Percentiles rank a stretch among this genome's conserved stretches.
phyloP scores from a whole-genome alignment of 805 yeast species.

The Cephaloascus fragrans region DNA sequence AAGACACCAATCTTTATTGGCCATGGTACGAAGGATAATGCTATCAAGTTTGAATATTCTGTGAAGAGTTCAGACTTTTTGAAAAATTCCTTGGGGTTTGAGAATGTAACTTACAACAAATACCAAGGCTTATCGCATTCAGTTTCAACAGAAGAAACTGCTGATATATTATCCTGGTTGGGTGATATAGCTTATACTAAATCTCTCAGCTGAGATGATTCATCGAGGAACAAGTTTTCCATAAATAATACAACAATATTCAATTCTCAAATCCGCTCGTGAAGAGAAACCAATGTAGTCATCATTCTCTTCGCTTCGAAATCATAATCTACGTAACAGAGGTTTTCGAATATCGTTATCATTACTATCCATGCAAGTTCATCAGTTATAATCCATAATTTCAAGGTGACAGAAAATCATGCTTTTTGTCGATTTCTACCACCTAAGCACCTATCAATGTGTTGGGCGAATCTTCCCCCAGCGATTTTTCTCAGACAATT shows the following conservation, averaged over 20 bases:
- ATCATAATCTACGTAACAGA: no score
- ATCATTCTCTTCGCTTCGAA: no score
- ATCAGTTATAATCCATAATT: no score
- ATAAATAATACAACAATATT: no score
- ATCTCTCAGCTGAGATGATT: no score
- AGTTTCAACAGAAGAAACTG: constrained; percentile 4
- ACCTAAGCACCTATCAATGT: constrained; percentile 80
- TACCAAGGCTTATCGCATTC: constrained; percentile 4
- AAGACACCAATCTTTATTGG: constrained; percentile 3
- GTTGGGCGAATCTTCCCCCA: constrained; percentile 89
- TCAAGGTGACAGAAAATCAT: no score
- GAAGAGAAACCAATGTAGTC: no score
- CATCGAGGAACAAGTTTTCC: no score
- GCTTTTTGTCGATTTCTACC: constrained; percentile 35
- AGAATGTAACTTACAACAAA: not conserved
- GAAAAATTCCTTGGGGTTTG: constrained; percentile 1
- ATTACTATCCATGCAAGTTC: no score
- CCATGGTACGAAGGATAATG: constrained; percentile 4
- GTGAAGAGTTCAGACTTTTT: constrained; percentile 2
- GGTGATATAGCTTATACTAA: constrained; percentile 3
- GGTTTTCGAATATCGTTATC: no score
- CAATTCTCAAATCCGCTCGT: no score
- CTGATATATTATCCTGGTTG: constrained; percentile 4
- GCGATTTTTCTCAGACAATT: constrained; percentile 83
- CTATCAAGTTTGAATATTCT: constrained; percentile 3